phyloP scores from a whole-genome alignment of 192 early-diverging fungal species.

The Gryganskiella cystojenkinii region DNA sequence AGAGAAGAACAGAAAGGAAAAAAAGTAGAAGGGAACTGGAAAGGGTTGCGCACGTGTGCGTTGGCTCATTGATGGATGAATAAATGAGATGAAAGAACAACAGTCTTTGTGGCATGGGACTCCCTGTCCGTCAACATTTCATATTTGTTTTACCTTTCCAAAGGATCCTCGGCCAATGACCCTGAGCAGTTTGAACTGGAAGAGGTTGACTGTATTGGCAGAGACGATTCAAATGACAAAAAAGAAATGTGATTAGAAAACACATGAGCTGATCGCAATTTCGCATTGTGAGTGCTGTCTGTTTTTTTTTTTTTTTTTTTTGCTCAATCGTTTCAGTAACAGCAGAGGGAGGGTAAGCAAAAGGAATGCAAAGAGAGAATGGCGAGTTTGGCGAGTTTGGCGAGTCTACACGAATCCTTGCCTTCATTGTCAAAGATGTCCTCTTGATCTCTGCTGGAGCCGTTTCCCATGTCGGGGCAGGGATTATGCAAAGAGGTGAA shows the following conservation, averaged over 20 bases:
- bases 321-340: not conserved
- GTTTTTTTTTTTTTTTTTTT: not conserved
- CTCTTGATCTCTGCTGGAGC: constrained; percentile 43
- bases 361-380: too few species aligned
- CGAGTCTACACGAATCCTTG: constrained; percentile 4
- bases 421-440: constrained; percentile 53
- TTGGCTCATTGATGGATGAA: too few species aligned
- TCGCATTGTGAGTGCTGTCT: not conserved
- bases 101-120: too few species aligned
- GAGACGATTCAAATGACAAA: not conserved
- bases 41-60: not conserved
- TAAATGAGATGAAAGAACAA: too few species aligned
- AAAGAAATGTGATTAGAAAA: not conserved
- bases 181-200: constrained; percentile 83
- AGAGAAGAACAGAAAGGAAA: not conserved
- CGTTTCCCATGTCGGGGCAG: constrained; percentile 36
- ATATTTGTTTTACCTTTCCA: constrained; percentile 76
- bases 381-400: not conserved
- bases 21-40: not conserved
- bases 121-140: not conserved
- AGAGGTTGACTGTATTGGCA: constrained; percentile 69
- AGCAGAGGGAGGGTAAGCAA: too few species aligned
- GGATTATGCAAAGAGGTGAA: not conserved
- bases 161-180: constrained; percentile 88
- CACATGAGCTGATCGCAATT: not conserved